Evolutionary conservation across 148 eudicot genomes (phyloP).

Genomic region (Rhododendron williamsianum): DNA sequence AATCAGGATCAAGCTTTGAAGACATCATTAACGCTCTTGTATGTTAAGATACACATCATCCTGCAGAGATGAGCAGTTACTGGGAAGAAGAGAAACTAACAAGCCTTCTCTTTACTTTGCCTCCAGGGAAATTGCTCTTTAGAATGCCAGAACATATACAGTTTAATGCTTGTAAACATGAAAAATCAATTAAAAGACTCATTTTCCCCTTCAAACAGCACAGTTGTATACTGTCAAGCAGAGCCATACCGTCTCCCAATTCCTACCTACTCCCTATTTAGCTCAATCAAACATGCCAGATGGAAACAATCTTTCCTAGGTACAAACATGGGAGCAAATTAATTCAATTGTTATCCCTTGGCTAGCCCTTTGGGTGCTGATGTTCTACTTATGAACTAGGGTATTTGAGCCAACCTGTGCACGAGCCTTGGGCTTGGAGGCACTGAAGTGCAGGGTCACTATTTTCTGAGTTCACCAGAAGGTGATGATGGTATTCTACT

Average conservation of each 20-base stretch:
- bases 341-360: background rate
- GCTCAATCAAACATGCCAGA: background rate
- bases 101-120: background rate
- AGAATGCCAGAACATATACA: background rate
- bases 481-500: background rate
- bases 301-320: background rate
- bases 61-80: background rate
- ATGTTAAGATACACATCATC: background rate
- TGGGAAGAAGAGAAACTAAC: background rate
- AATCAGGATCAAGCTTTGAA: background rate
- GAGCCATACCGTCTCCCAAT: background rate
- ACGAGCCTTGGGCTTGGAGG: background rate
- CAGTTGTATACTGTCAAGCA: background rate
- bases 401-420: background rate
- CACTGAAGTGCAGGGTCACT: background rate
- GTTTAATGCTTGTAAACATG: background rate
- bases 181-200: background rate
- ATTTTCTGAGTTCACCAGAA: background rate
- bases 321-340: background rate
- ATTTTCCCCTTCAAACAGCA: background rate
- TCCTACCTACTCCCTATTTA: background rate
- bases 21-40: background rate
- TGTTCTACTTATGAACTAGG: background rate
- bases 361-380: background rate
- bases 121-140: background rate